A percentile compares a stretch with the other conserved stretches of the same genome.
Evolutionary conservation across 129 eudicot genomes (phyloP).

Genomic region (Lactuca sativa): DNA sequence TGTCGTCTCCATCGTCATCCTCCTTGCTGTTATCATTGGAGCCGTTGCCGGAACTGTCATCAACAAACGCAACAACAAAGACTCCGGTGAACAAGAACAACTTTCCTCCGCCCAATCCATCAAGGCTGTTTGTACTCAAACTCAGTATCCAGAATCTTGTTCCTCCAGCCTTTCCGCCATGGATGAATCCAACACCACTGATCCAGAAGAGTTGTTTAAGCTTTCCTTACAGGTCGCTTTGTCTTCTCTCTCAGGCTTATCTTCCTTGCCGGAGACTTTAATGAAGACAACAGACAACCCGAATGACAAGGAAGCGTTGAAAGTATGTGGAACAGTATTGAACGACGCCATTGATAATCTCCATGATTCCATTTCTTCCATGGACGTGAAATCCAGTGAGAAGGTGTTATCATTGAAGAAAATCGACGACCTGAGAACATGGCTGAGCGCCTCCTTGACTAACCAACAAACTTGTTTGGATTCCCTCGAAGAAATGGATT

Average conservation of each 20-base stretch:
- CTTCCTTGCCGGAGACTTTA: conserved; percentile 26
- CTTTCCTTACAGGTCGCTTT: conserved; percentile 46
- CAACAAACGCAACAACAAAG: conserved; percentile 20
- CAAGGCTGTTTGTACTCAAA: conserved; percentile 52
- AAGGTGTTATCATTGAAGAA: conserved; percentile 3
- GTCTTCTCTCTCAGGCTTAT: conserved; percentile 28
- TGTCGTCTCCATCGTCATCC: conserved; percentile 40
- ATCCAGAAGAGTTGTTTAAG: conserved; percentile 57
- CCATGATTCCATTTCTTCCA: conserved; percentile 43
- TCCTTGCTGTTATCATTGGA: conserved; percentile 43
- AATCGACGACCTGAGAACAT: conserved; percentile 53
- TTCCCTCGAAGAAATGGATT: conserved; percentile 48
- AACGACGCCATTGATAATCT: conserved; percentile 53
- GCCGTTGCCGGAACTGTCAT: conserved; percentile 49
- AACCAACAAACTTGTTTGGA: conserved; percentile 80
- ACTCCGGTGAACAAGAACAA: neutral
- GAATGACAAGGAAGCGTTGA: conserved; percentile 34
- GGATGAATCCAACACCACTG: conserved; percentile 34
- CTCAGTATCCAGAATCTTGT: conserved; percentile 57
- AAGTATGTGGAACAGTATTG: conserved; percentile 47
- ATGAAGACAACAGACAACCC: conserved; percentile 7
- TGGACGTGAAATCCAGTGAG: conserved; percentile 27
- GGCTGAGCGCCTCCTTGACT: conserved; percentile 69
- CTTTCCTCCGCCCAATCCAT: conserved; percentile 42
- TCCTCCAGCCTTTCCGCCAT: conserved; percentile 38